phyloP scores from a whole-genome alignment of 257 asterid genomes.

The Nicotiana knightiana region DNA sequence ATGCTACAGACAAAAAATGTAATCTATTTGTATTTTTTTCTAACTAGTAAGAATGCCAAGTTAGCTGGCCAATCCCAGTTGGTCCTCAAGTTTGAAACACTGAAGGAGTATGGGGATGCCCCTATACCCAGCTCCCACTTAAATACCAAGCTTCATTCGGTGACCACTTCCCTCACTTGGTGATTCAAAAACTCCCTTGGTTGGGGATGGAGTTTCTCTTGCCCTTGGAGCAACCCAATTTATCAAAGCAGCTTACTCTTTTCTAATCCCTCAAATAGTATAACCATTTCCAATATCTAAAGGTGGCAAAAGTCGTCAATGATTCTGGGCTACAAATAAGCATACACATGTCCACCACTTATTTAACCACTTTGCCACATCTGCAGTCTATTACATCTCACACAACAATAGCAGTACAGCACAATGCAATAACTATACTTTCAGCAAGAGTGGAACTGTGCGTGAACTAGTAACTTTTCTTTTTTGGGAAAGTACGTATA shows the following conservation, averaged over 20 bases:
- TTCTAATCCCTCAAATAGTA: background rate
- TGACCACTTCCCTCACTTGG: background rate
- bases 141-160: background rate
- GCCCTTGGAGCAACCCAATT: background rate
- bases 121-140: background rate
- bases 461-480: background rate
- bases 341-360: background rate
- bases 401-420: background rate
- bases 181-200: background rate
- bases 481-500: background rate
- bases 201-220: background rate
- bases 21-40: background rate
- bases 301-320: background rate
- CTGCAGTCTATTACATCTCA: background rate
- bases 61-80: background rate
- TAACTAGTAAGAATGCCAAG: background rate
- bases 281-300: background rate
- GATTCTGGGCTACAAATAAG: background rate
- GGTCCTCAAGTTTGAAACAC: background rate
- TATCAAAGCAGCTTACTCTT: background rate
- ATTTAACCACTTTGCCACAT: background rate
- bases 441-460: background rate
- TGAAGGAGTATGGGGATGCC: background rate
- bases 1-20: background rate
- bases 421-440: background rate